phyloP scores from a whole-genome alignment of 2,329 filamentous ascomycete species.

The Neospermospora avenae region DNA sequence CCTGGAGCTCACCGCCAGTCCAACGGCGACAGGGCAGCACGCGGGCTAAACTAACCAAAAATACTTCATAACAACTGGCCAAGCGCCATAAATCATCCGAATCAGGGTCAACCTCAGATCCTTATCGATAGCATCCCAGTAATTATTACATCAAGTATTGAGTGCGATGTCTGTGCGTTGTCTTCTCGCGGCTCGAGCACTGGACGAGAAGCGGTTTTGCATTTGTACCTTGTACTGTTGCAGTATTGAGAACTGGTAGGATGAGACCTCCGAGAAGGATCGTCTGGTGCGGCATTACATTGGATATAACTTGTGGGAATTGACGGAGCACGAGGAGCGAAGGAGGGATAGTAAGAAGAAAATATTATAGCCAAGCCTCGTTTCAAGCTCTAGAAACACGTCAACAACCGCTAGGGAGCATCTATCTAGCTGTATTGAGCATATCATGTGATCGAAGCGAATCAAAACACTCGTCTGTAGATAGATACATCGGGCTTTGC shows the following conservation, averaged over 20 bases:
- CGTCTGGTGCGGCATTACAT: neutral
- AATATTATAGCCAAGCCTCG: neutral
- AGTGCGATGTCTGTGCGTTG: slow-evolving; percentile 22
- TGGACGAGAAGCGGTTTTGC: neutral
- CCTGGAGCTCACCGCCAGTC: slow-evolving; percentile 31
- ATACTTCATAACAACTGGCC: neutral
- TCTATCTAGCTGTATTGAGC: neutral
- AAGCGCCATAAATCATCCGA: slow-evolving; percentile 3
- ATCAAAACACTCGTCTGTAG: neutral
- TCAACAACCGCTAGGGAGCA: neutral
- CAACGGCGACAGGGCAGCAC: neutral
- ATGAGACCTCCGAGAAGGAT: slow-evolving; percentile 1
- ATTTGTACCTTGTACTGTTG: slow-evolving; percentile 16
- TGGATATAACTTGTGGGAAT: neutral
- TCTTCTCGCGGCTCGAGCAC: slow-evolving; percentile 1
- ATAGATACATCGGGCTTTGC: neutral
- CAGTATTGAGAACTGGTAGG: slow-evolving; percentile 14
- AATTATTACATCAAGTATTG: slow-evolving; percentile 4
- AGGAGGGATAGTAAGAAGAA: neutral
- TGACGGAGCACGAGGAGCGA: slow-evolving; percentile 1
- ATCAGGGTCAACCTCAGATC: neutral
- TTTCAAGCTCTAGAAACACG: neutral
- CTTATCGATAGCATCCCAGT: neutral
- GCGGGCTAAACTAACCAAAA: slow-evolving; percentile 2
- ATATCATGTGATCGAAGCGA: neutral